Conservation (phyloP, 1,284 basidiomycete species). For the Marasmius oreades region DNA sequence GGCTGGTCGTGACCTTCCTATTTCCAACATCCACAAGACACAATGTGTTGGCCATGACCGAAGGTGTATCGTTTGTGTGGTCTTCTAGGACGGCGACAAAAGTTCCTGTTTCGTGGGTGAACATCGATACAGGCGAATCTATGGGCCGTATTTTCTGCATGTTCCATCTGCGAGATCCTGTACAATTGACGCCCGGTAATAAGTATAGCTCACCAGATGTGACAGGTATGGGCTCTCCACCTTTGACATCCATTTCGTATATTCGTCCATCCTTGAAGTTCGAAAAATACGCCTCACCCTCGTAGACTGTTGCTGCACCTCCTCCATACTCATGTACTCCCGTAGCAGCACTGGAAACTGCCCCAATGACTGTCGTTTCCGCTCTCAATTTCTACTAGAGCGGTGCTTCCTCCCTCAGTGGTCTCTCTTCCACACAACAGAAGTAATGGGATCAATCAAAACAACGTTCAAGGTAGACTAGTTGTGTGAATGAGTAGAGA, state of each 20-base stretch:
- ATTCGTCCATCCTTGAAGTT: slow-evolving; percentile 48
- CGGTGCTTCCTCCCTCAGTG: slow-evolving; percentile 53
- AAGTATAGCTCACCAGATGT: slow-evolving; percentile 55
- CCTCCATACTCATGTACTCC: slow-evolving; percentile 62
- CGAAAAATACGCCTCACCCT: slow-evolving; percentile 54
- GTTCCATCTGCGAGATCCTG: too few relatives aligned
- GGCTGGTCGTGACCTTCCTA: slow-evolving; percentile 33
- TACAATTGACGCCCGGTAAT: too few relatives aligned
- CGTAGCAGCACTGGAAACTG: slow-evolving; percentile 43
- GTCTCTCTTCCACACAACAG: slow-evolving; percentile 58
- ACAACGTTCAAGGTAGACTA: slow-evolving; percentile 33
- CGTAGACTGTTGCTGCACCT: slow-evolving; percentile 46
- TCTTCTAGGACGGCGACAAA: slow-evolving; percentile 66
- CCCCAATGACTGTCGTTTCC: slow-evolving; percentile 47
- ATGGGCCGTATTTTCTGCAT: slow-evolving; percentile 46
- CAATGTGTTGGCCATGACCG: slow-evolving; percentile 54
- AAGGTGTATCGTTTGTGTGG: slow-evolving; percentile 57
- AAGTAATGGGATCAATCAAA: slow-evolving; percentile 50
- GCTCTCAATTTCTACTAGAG: slow-evolving; percentile 48
- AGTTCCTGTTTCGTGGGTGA: slow-evolving; percentile 40
- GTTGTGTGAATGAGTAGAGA: slow-evolving; percentile 28
- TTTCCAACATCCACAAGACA: slow-evolving; percentile 47
- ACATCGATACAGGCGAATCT: slow-evolving; percentile 57
- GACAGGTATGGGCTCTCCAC: slow-evolving; percentile 44
- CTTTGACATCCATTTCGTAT: slow-evolving; percentile 33